Evolutionary conservation across 2,329 filamentous ascomycete species (phyloP).

Genomic region (Aspergillaceae sp.): DNA sequence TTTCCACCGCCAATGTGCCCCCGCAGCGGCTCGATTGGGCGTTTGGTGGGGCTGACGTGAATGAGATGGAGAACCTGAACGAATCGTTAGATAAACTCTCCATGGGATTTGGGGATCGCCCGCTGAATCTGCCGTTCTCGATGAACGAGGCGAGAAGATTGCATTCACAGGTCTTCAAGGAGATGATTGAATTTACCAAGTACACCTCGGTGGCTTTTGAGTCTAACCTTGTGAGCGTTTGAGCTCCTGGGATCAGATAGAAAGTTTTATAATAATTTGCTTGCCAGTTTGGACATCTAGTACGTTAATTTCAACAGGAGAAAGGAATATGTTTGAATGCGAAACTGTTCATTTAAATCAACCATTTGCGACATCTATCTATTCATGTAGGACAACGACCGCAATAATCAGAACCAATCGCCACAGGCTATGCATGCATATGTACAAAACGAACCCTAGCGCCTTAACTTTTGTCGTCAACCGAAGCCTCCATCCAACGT

Average conservation of each 20-base stretch:
- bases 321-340: too few species aligned
- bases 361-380: not conserved
- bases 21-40: constrained; percentile 44
- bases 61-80: constrained; percentile 10
- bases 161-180: constrained; percentile 17
- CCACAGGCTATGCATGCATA: constrained; percentile 15
- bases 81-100: constrained; percentile 12
- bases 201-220: constrained; percentile 25
- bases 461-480: not conserved
- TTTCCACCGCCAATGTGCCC: constrained; percentile 47
- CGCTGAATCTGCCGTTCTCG: constrained; percentile 23
- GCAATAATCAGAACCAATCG: constrained; percentile 3
- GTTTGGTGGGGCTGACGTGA: constrained; percentile 19
- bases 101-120: constrained; percentile 13
- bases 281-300: too few species aligned
- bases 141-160: constrained; percentile 32
- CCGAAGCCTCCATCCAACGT: not conserved
- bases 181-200: constrained; percentile 16
- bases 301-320: too few species aligned
- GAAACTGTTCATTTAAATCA: not conserved
- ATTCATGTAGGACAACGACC: not conserved
- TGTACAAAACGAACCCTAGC: constrained; percentile 2
- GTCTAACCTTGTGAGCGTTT: constrained; percentile 18
- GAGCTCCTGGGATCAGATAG: not conserved
- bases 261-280: too few species aligned